These are phyloP conservation scores for Pyricularia grisea DNA, from an alignment of 2,329 filamentous ascomycete genomes.

Conservation along the genomic window DNA sequence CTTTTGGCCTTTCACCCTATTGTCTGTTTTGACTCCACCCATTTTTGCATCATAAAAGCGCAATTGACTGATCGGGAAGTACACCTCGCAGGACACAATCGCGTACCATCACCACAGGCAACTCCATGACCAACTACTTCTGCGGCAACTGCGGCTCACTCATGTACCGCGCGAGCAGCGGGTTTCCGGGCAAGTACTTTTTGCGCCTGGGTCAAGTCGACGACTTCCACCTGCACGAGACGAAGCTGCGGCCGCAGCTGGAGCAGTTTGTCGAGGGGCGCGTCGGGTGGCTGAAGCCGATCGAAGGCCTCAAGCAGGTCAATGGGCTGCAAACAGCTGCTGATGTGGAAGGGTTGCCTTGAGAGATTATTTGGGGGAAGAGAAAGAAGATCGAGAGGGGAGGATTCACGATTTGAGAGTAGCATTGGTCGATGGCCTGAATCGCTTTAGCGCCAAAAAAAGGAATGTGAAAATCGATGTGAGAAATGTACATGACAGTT, in stretches of 20 bases:
- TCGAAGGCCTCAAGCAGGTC: not conserved
- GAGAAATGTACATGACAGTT: no score
- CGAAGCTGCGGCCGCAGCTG: constrained; percentile 31
- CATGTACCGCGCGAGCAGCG: constrained; percentile 33
- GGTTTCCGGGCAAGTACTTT: constrained; percentile 29
- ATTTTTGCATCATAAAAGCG: not conserved
- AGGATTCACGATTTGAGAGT: no score
- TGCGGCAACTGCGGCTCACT: constrained; percentile 47
- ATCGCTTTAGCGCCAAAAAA: no score
- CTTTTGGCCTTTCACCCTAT: no score
- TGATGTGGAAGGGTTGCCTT: not conserved
- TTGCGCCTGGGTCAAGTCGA: constrained; percentile 40
- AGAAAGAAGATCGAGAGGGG: no score
- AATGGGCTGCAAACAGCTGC: not conserved
- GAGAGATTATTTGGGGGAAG: not conserved
- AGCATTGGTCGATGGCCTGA: no score
- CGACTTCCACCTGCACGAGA: constrained; percentile 38
- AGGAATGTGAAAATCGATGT: no score
- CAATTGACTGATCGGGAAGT: not conserved
- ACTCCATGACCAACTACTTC: constrained; percentile 52
- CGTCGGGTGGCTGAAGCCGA: constrained; percentile 15
- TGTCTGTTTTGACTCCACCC: not conserved
- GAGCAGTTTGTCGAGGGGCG: constrained; percentile 36
- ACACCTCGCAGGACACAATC: constrained; percentile 26
- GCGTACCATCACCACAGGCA: constrained; percentile 34